Conservation (phyloP, 805 yeast species). For the Scheffersomyces stipitis region DNA sequence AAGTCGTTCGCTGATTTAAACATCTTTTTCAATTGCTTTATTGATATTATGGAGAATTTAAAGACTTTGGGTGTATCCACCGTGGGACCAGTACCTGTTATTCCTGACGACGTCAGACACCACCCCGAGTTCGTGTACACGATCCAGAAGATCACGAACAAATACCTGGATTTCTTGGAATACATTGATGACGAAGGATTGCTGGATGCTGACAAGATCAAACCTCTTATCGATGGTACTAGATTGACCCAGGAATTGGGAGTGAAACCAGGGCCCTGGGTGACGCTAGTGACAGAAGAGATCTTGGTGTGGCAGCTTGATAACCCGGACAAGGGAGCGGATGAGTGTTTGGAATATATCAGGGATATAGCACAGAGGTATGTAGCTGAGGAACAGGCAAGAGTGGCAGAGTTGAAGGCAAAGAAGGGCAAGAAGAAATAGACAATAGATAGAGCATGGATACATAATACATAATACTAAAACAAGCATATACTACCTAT, state of each 20-base stretch:
- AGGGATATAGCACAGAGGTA: conserved; percentile 19
- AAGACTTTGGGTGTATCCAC: not conserved
- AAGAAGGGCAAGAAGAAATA: too few relatives aligned
- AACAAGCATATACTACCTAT: too few relatives aligned
- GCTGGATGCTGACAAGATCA: conserved; percentile 46
- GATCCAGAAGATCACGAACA: conserved; percentile 6
- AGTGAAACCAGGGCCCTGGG: conserved; percentile 86
- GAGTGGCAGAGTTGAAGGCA: too few relatives aligned
- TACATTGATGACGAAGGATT: conserved; percentile 36
- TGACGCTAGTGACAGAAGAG: conserved; percentile 54
- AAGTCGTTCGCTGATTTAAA: conserved; percentile 52
- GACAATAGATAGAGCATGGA: too few relatives aligned
- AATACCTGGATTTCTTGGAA: conserved; percentile 33
- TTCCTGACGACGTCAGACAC: not conserved
- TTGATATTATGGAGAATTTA: conserved; percentile 22
- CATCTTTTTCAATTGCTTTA: conserved; percentile 36
- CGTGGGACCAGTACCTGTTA: conserved; percentile 6
- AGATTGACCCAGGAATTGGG: conserved; percentile 50
- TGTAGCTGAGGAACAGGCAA: too few relatives aligned
- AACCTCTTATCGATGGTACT: conserved; percentile 78
- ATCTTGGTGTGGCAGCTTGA: conserved; percentile 77
- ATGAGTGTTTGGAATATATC: conserved; percentile 54
- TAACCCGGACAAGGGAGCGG: conserved; percentile 54
- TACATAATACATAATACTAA: too few relatives aligned
- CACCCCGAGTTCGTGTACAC: conserved; percentile 5